Percentiles rank a stretch among this genome's conserved stretches.
phyloP scores from a whole-genome alignment of 257 asterid species.

The Galeopsis tetrahit region DNA sequence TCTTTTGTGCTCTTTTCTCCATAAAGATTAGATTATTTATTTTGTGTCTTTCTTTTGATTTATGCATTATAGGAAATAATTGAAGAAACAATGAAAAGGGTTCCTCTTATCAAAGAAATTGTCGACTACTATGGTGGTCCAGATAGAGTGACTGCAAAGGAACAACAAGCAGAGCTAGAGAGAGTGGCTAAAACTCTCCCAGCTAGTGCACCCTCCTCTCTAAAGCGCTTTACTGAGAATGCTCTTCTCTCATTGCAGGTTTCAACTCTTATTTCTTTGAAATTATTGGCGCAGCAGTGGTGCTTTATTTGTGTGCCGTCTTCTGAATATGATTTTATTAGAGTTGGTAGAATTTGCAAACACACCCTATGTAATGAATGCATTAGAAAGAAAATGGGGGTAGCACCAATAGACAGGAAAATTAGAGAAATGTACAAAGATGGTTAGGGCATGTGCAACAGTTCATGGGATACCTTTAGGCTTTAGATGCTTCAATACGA shows the following conservation, averaged over 20 bases:
- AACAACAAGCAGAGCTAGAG: conserved; percentile 73
- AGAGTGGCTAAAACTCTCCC: conserved; percentile 89
- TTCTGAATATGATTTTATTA: conserved; percentile 1
- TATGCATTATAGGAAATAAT: conserved; percentile 56
- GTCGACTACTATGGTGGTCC: conserved; percentile 86
- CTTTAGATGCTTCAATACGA: neutral
- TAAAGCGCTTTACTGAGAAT: conserved; percentile 69
- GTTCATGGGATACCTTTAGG: neutral
- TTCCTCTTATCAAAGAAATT: conserved; percentile 74
- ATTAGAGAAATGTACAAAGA: neutral
- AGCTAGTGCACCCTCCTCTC: conserved; percentile 67
- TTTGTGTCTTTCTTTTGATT: conserved; percentile 19
- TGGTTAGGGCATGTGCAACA: neutral
- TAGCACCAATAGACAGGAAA: neutral
- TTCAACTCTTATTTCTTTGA: conserved; percentile 23
- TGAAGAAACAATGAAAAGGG: conserved; percentile 71
- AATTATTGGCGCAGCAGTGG: conserved; percentile 16
- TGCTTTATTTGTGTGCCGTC: conserved; percentile 10
- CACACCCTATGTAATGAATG: neutral
- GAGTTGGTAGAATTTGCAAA: no score
- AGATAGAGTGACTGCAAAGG: conserved; percentile 84
- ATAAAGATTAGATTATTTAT: conserved; percentile 5
- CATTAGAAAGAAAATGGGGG: conserved; percentile 4
- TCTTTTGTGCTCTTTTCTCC: conserved; percentile 19
- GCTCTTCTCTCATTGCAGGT: conserved; percentile 94